Evolutionary conservation across 371 early-diverging fungal genomes (phyloP).

Genomic region (Apophysomyces variabilis): DNA sequence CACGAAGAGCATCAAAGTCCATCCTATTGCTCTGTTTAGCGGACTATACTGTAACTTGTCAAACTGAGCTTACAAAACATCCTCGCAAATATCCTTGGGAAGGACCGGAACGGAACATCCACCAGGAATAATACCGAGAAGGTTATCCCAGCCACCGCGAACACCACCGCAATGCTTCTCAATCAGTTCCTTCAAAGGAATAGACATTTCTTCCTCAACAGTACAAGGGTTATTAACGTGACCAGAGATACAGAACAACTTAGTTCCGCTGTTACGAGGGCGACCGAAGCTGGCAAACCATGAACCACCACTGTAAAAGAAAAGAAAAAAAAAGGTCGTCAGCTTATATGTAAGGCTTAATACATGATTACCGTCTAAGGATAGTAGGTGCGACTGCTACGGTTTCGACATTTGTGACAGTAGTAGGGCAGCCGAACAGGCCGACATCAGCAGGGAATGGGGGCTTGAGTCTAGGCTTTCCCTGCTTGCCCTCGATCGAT

Average conservation of each 20-base stretch:
- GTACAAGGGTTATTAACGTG: slow-evolving; percentile 97
- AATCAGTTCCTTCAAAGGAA: slow-evolving; percentile 92
- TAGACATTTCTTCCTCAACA: slow-evolving; percentile 98
- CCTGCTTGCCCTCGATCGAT: slow-evolving; percentile 97
- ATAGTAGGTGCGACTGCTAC: slow-evolving; percentile 98
- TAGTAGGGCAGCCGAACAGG: slow-evolving; percentile 98
- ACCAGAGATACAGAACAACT: slow-evolving; percentile 96
- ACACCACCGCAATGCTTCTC: slow-evolving; percentile 98
- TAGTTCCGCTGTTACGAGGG: slow-evolving; percentile 93
- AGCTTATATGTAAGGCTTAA: neutral
- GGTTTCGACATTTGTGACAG: slow-evolving; percentile 98
- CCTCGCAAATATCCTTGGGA: slow-evolving; percentile 86
- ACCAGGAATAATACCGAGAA: slow-evolving; percentile 96
- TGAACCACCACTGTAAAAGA: slow-evolving; percentile 69
- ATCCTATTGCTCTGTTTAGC: slow-evolving; percentile 54
- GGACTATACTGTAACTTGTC: neutral
- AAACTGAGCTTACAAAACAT: slow-evolving; percentile 66
- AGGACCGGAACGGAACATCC: slow-evolving; percentile 96
- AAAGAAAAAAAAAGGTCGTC: too few species aligned
- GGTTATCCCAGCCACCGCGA: slow-evolving; percentile 98
- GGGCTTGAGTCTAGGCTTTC: slow-evolving; percentile 98
- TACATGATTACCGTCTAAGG: slow-evolving; percentile 65
- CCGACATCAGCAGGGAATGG: slow-evolving; percentile 99
- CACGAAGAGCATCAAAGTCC: slow-evolving; percentile 98
- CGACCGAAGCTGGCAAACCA: slow-evolving; percentile 97